Percentiles rank a stretch among this genome's conserved stretches.
Evolutionary conservation across 2,329 filamentous ascomycete species (phyloP).

Genomic region (Cordyceps farinosa): DNA sequence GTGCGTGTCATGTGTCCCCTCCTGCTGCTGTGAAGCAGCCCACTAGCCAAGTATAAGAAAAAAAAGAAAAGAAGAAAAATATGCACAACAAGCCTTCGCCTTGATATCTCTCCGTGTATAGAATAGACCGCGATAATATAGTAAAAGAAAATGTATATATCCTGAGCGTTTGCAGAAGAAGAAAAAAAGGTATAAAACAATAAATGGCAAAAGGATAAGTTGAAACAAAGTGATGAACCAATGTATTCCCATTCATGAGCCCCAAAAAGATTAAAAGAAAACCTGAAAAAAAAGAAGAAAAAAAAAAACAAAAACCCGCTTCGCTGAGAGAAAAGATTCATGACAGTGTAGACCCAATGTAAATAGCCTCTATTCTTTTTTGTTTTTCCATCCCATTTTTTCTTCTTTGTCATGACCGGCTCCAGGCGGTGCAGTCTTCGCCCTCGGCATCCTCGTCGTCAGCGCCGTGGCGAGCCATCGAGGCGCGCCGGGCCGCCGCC

Average conservation of each 20-base stretch:
- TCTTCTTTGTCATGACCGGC: neutral
- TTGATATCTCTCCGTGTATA: too few species aligned
- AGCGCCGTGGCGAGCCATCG: neutral
- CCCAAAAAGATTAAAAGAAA: neutral
- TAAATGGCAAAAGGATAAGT: neutral
- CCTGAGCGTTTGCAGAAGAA: neutral
- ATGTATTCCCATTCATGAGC: neutral
- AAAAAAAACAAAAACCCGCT: slow-evolving; percentile 1
- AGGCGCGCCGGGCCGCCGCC: neutral
- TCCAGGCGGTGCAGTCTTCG: slow-evolving; percentile 23
- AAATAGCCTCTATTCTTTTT: neutral
- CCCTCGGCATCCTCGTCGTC: slow-evolving; percentile 30
- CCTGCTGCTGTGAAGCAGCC: too few species aligned
- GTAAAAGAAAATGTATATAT: too few species aligned
- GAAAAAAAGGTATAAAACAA: neutral
- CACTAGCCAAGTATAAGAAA: too few species aligned
- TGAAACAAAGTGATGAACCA: neutral
- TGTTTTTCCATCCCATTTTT: neutral
- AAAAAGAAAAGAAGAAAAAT: too few species aligned
- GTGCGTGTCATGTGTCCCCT: too few species aligned
- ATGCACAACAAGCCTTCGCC: too few species aligned
- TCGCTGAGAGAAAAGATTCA: neutral
- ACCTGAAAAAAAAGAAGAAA: neutral
- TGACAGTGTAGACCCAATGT: neutral
- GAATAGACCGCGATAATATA: too few species aligned